These are phyloP conservation scores for Penicillium fimorum DNA, from an alignment of 495 filamentous ascomycete species.

Conservation along the genomic window DNA sequence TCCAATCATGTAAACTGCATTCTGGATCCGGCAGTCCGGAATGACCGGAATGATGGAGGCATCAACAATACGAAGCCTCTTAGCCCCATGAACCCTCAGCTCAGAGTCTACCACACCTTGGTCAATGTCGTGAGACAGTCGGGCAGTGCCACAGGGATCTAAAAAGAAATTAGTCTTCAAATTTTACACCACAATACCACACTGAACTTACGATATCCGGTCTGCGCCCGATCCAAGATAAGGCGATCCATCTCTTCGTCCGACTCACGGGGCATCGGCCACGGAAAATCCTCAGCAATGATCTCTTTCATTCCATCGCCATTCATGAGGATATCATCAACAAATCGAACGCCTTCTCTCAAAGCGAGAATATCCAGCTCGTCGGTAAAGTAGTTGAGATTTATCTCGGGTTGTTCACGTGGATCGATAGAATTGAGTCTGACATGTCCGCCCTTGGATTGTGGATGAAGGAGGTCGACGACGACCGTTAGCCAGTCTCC, in stretches of 20 bases:
- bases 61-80: conserved; percentile 49
- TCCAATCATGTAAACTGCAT: conserved; percentile 50
- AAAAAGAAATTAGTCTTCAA: too few relatives aligned
- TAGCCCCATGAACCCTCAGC: conserved; percentile 52
- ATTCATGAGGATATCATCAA: conserved; percentile 49
- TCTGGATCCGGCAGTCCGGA: conserved; percentile 23
- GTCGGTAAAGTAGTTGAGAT: conserved; percentile 48
- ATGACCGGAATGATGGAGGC: conserved; percentile 35
- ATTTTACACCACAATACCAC: too few relatives aligned
- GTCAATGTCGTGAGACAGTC: conserved; percentile 48
- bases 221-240: conserved; percentile 58
- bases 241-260: conserved; percentile 56
- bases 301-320: conserved; percentile 54
- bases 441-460: conserved; percentile 49
- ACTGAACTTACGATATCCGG: conserved; percentile 12
- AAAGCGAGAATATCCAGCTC: conserved; percentile 49
- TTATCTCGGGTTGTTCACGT: conserved; percentile 36
- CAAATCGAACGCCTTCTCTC: conserved; percentile 49
- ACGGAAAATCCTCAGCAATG: conserved; percentile 51
- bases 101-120: conserved; percentile 52
- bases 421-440: conserved; percentile 42
- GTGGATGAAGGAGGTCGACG: conserved; percentile 52
- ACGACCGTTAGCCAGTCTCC: conserved; percentile 52
- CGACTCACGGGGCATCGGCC: conserved; percentile 49
- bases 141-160: conserved; percentile 54